A percentile compares a stretch with the other conserved stretches of the same genome.
Conservation (phyloP, 23 red algal species). For the Gracilariopsis chorda region DNA sequence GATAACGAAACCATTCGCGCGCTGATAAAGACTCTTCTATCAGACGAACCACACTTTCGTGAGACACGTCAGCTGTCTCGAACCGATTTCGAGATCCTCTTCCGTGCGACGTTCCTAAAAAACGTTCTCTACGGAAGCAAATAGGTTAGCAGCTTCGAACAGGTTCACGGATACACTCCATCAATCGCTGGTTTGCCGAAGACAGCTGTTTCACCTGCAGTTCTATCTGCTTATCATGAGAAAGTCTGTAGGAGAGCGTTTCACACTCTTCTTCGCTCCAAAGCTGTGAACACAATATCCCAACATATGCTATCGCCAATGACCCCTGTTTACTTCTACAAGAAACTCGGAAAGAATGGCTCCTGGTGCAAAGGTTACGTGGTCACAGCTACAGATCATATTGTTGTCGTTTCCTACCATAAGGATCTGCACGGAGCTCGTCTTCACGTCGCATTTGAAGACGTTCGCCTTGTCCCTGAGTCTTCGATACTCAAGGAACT, state of each 20-base stretch:
- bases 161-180: not conserved
- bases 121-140: not conserved
- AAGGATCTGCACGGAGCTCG: not conserved
- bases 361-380: not conserved
- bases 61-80: not conserved
- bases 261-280: not conserved
- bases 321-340: not conserved
- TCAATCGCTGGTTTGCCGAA: not conserved
- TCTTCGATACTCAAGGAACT: not conserved
- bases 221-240: not conserved
- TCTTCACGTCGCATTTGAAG: not conserved
- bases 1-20: not conserved
- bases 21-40: not conserved
- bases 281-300: not conserved
- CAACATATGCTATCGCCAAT: not conserved
- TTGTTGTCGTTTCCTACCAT: not conserved
- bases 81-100: conserved; percentile 1
- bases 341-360: not conserved
- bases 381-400: too few species aligned
- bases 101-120: not conserved
- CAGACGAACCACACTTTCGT: not conserved
- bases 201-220: not conserved
- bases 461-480: not conserved
- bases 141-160: conserved; percentile 2
- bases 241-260: not conserved